Evolutionary conservation across 495 filamentous ascomycete species (phyloP).

Genomic region (Lepraria neglecta): DNA sequence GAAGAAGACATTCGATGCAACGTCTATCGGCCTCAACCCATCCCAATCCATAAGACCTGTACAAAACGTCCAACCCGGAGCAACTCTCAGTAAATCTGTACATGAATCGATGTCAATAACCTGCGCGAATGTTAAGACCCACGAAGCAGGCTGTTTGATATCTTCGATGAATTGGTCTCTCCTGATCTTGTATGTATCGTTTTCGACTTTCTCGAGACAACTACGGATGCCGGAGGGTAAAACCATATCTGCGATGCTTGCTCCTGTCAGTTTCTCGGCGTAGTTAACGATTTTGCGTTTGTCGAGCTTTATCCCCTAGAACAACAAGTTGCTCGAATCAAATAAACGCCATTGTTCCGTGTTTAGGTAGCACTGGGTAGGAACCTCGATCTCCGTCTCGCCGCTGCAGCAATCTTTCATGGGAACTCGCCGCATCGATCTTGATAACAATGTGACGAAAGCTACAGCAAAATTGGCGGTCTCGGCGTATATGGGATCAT

Average conservation of each 20-base stretch:
- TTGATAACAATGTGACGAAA: conserved; percentile 13
- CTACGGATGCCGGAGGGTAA: neutral
- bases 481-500: conserved; percentile 23
- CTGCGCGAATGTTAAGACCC: conserved; percentile 15
- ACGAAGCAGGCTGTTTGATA: conserved; percentile 11
- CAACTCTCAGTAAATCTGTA: conserved; percentile 8
- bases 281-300: conserved; percentile 3
- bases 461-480: conserved; percentile 18
- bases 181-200: neutral
- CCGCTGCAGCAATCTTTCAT: neutral
- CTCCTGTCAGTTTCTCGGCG: conserved; percentile 7
- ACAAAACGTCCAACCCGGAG: conserved; percentile 2
- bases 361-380: neutral
- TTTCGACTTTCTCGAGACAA: conserved; percentile 7
- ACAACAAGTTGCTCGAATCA: conserved; percentile 15
- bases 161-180: conserved; percentile 2
- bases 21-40: conserved; percentile 7
- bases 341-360: conserved; percentile 19
- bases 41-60: conserved; percentile 1
- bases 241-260: conserved; percentile 10
- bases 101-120: conserved; percentile 7
- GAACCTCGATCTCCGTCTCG: neutral
- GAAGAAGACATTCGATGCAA: conserved; percentile 13
- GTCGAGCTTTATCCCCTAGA: conserved; percentile 18
- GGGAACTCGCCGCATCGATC: conserved; percentile 7